Conservation (phyloP, 2,329 filamentous ascomycete species). For the Pseudocercospora pini-densiflorae region DNA sequence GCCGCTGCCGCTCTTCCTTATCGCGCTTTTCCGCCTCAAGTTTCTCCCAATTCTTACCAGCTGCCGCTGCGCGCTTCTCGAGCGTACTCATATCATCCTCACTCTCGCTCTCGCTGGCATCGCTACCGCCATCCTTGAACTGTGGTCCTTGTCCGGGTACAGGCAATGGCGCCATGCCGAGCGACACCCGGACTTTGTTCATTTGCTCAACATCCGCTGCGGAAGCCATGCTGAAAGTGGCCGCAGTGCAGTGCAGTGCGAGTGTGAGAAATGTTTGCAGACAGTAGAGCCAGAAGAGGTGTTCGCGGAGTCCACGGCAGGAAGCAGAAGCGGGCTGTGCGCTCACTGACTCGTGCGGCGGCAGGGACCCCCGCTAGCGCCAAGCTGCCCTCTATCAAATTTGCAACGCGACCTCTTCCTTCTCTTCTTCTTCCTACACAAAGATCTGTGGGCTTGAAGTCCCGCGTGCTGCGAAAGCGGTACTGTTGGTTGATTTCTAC, state of each 20-base stretch:
- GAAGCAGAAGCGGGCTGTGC: not conserved
- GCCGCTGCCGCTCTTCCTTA: constrained; percentile 78
- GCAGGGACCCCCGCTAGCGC: constrained; percentile 10
- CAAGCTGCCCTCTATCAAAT: constrained; percentile 11
- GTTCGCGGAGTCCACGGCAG: not conserved
- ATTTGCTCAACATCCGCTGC: constrained; percentile 83
- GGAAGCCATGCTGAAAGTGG: constrained; percentile 33
- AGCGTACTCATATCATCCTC: constrained; percentile 77
- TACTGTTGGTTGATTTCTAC: constrained; percentile 75
- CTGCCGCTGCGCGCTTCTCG: constrained; percentile 75
- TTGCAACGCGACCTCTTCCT: constrained; percentile 28
- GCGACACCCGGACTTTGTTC: constrained; percentile 85
- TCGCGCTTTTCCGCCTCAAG: constrained; percentile 70
- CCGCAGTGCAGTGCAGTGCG: not conserved
- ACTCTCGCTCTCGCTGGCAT: constrained; percentile 41
- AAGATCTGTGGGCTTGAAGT: constrained; percentile 71
- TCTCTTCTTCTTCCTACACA: constrained; percentile 52
- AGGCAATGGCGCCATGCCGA: constrained; percentile 88
- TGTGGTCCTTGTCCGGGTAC: constrained; percentile 72
- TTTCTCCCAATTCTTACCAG: constrained; percentile 75
- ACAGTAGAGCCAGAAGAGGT: not conserved
- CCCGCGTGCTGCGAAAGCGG: constrained; percentile 24
- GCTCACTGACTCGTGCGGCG: not conserved
- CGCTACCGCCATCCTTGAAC: constrained; percentile 57
- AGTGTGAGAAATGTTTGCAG: not conserved